Base-by-base conservation (phyloP, 768 basidiomycete species). In the Lentinula boryana region DNA sequence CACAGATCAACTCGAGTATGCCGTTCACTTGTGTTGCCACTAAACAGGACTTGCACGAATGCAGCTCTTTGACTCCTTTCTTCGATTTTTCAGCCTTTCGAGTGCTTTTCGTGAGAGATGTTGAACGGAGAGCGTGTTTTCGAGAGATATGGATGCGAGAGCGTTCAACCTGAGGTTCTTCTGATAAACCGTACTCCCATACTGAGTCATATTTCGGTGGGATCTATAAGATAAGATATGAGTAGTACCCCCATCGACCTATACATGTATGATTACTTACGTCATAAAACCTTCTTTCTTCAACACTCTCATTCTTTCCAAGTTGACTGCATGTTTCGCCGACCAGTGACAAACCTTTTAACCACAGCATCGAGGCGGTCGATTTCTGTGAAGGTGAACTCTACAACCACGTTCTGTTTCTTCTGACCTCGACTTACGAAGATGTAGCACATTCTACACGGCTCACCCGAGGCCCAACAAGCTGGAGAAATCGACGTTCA, bases 391-490 rank as follows among this genome's bases (percentile, higher is more conserved):
- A 82, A 87, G 83, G 86, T 87, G 55, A 62, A 62, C 54, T 52
- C 56, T 56, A 43, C 13, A 56, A 40, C n/a, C 5, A 41, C 40
- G 18, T 18, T 40, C 36, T 21, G 7, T 27, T 62, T 36, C 32
- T 56, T 51, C 16, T 49, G 36, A 44, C 44, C 58, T 68, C 72
- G 65, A 67, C 60, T 67, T 52, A 64, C 60, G 60, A 58, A 66
- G 63, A 63, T 67, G 56, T 73, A 95, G 93, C 84, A 89, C 18
- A 71, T 99, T 59, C 77, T 99, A 61, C 95, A 98, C 73, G 97
- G 97, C n/a, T 95, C 93, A 33, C 86, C 87, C 50, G 87, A 94
- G 68, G 95, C 95, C 49, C 89, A 91, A 74, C 80, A 82, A 68
- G 91, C 87, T 48, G 91, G 93, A 43, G 90, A 91, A 54, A 74